Percentiles rank a stretch among this genome's conserved stretches.
phyloP scores from a whole-genome alignment of 2,329 filamentous ascomycete genomes.

The Lomentospora prolificans region DNA sequence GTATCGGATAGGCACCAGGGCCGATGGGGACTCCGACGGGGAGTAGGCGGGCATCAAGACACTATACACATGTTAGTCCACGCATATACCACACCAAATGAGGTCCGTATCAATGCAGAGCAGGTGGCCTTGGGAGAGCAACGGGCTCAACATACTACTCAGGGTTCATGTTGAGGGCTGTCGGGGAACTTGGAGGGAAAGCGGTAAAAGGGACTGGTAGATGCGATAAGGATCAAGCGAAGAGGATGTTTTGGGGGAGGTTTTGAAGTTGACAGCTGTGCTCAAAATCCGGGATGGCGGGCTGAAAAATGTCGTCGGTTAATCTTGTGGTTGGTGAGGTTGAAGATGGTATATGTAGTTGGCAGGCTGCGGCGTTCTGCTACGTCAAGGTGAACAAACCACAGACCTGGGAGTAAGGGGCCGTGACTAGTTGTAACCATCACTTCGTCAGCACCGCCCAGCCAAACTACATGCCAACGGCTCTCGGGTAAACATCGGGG shows the following conservation, averaged over 20 bases:
- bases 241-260: not conserved
- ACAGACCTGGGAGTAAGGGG: slow-evolving; percentile 2
- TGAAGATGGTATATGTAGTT: not conserved
- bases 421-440: slow-evolving; percentile 1
- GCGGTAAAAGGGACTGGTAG: slow-evolving; percentile 5
- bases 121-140: slow-evolving; percentile 11
- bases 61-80: not conserved
- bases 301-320: no score
- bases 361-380: slow-evolving; percentile 6
- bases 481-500: slow-evolving; percentile 6
- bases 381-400: not conserved
- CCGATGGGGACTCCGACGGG: no score
- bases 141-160: slow-evolving; percentile 60
- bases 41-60: no score
- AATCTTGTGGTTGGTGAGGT: not conserved
- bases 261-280: not conserved
- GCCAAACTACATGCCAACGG: slow-evolving; percentile 5
- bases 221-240: not conserved
- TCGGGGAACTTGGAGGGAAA: slow-evolving; percentile 3
- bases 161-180: slow-evolving; percentile 65
- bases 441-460: slow-evolving; percentile 6
- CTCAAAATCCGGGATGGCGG: not conserved
- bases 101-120: slow-evolving; percentile 11
- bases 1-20: not conserved
- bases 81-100: not conserved